These are phyloP conservation scores for Curvularia eragrostidis DNA, from an alignment of 2,329 filamentous ascomycete species.

Conservation along the genomic window DNA sequence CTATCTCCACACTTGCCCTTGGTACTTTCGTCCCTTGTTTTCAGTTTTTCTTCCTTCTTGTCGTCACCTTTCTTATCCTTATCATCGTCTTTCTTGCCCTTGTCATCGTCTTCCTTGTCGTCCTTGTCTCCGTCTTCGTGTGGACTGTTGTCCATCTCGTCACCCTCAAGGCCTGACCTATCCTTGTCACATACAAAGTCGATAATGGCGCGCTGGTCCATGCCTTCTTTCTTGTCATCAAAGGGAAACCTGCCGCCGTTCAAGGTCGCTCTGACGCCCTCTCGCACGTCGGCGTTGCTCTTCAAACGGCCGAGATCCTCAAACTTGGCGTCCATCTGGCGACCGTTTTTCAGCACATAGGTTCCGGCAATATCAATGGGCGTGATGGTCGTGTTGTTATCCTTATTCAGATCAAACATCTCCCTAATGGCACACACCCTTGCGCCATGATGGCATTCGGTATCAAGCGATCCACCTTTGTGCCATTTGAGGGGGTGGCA, in stretches of 20 bases:
- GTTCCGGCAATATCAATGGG: conserved; percentile 79
- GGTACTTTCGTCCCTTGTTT: conserved; percentile 42
- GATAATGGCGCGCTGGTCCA: conserved; percentile 76
- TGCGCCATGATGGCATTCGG: conserved; percentile 71
- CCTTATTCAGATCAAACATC: conserved; percentile 58
- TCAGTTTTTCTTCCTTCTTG: conserved; percentile 34
- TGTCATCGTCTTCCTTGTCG: conserved; percentile 38
- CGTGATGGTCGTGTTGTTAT: conserved; percentile 58
- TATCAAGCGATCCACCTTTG: conserved; percentile 58
- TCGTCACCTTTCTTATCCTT: conserved; percentile 53
- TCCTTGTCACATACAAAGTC: conserved; percentile 83
- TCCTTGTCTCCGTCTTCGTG: conserved; percentile 60
- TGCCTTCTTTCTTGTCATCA: conserved; percentile 55
- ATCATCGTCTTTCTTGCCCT: conserved; percentile 20
- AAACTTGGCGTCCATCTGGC: conserved; percentile 69
- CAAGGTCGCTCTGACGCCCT: conserved; percentile 75
- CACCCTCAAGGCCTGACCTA: conserved; percentile 73
- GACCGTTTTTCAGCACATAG: conserved; percentile 62
- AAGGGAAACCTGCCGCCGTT: conserved; percentile 62
- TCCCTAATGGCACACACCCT: conserved; percentile 79
- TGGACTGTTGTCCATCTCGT: conserved; percentile 66
- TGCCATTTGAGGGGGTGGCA: conserved; percentile 71
- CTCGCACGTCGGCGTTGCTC: conserved; percentile 69
- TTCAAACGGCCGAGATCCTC: conserved; percentile 70
- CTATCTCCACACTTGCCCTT: conserved; percentile 44